These are phyloP conservation scores for Shiraia bambusicola DNA, from an alignment of 2,329 filamentous ascomycete genomes.

Conservation along the genomic window DNA sequence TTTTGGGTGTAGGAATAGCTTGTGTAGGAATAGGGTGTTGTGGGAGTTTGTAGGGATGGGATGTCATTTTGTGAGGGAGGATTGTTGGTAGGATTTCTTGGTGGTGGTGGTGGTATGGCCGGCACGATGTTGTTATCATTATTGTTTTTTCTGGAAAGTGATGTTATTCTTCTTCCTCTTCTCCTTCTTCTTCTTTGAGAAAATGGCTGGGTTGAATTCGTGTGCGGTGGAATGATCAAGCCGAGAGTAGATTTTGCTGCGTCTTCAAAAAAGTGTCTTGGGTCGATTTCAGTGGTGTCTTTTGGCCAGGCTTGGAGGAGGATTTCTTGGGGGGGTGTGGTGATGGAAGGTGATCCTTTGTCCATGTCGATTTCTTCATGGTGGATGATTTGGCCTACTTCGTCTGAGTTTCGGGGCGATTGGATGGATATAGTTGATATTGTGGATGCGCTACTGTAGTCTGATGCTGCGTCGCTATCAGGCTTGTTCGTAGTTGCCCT, in stretches of 20 bases:
- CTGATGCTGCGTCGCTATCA: slow-evolving; percentile 19
- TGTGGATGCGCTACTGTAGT: slow-evolving; percentile 16
- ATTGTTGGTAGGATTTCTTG: background rate
- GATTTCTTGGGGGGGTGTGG: slow-evolving; percentile 29
- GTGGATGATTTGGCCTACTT: slow-evolving; percentile 6
- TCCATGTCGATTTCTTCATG: slow-evolving; percentile 28
- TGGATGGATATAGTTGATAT: slow-evolving; percentile 22
- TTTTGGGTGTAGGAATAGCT: too few relatives aligned
- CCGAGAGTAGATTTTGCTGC: slow-evolving; percentile 7
- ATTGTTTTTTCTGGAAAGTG: too few relatives aligned
- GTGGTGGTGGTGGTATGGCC: background rate
- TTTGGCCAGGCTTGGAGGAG: slow-evolving; percentile 22
- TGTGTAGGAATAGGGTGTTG: too few relatives aligned
- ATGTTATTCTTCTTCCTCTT: too few relatives aligned
- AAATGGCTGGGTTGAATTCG: slow-evolving; percentile 1
- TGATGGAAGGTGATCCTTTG: background rate
- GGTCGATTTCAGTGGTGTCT: slow-evolving; percentile 23
- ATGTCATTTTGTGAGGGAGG: too few relatives aligned
- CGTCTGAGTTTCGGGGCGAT: slow-evolving; percentile 26
- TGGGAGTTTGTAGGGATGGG: too few relatives aligned
- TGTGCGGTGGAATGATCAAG: slow-evolving; percentile 8
- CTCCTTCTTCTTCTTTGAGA: too few relatives aligned
- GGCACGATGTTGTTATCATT: background rate
- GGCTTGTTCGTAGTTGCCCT: slow-evolving; percentile 20
- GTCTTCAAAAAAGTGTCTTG: slow-evolving; percentile 18